A percentile compares a stretch with the other conserved stretches of the same genome.
These are phyloP conservation scores for Tetragonia tetragonoides DNA, from an alignment of 148 eudicot species.

Conservation along the genomic window DNA sequence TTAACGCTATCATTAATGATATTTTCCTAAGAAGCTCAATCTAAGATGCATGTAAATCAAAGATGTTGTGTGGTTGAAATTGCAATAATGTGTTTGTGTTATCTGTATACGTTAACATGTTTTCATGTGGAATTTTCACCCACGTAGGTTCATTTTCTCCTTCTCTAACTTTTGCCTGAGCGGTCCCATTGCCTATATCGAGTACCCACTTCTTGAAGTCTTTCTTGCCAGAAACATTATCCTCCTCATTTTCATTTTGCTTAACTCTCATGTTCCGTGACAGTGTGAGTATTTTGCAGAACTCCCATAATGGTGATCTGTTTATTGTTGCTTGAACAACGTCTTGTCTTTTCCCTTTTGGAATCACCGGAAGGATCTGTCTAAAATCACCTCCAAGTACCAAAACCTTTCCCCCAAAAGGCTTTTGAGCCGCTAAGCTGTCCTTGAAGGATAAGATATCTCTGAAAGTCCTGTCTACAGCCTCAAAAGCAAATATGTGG, in stretches of 20 bases:
- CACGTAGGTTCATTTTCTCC: no score
- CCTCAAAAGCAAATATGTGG: background rate
- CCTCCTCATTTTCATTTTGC: background rate
- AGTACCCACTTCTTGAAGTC: no score
- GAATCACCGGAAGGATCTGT: background rate
- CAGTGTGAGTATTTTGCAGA: background rate
- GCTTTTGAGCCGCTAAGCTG: background rate
- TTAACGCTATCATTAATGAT: no score
- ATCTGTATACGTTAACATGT: no score
- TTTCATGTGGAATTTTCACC: no score
- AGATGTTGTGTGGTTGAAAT: no score
- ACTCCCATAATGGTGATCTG: background rate
- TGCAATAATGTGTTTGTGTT: no score
- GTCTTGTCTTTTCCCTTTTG: background rate
- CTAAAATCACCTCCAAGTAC: conserved; percentile 3
- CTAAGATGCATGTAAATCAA: no score
- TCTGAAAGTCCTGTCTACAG: background rate
- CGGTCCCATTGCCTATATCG: no score
- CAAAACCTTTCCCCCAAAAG: background rate
- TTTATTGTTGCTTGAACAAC: background rate
- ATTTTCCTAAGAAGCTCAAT: no score
- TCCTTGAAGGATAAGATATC: background rate
- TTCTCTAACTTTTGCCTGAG: no score
- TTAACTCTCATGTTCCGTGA: background rate
- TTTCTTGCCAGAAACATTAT: no score